Conservation (phyloP, 73 alveolate genomes). For the Paramecium primaurelia region DNA sequence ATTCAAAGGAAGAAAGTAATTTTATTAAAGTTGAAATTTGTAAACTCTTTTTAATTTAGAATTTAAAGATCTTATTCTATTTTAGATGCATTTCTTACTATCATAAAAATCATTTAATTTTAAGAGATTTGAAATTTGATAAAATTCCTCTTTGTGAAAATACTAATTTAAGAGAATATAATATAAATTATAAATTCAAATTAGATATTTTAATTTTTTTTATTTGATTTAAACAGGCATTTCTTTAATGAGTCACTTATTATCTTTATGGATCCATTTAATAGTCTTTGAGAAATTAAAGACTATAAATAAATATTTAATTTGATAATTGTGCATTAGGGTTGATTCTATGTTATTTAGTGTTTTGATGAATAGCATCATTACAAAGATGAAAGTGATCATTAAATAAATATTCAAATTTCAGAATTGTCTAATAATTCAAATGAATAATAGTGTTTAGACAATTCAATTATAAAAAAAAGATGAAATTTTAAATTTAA, state of each 20-base stretch:
- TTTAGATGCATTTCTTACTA: not conserved
- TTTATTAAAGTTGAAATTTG: too few relatives aligned
- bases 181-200: not conserved
- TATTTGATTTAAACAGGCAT: not conserved
- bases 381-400: not conserved
- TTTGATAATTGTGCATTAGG: slow-evolving; percentile 79
- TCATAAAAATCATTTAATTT: not conserved
- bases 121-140: not conserved
- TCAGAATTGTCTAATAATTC: not conserved
- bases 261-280: slow-evolving; percentile 58
- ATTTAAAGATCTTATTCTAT: not conserved
- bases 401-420: not conserved
- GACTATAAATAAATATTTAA: slow-evolving; percentile 57
- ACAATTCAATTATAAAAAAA: not conserved
- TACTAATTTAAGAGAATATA: not conserved
- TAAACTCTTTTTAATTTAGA: too few relatives aligned
- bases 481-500: not conserved
- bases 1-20: too few relatives aligned
- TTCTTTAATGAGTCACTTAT: slow-evolving; percentile 26
- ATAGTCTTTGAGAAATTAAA: slow-evolving; percentile 31
- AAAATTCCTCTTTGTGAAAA: not conserved
- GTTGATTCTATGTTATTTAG: slow-evolving; percentile 57
- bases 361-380: slow-evolving; percentile 51
- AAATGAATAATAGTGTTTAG: not conserved
- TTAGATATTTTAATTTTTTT: not conserved